Base-by-base conservation (phyloP, 129 eudicot genomes). In the Heracleum sosnowskyi region DNA sequence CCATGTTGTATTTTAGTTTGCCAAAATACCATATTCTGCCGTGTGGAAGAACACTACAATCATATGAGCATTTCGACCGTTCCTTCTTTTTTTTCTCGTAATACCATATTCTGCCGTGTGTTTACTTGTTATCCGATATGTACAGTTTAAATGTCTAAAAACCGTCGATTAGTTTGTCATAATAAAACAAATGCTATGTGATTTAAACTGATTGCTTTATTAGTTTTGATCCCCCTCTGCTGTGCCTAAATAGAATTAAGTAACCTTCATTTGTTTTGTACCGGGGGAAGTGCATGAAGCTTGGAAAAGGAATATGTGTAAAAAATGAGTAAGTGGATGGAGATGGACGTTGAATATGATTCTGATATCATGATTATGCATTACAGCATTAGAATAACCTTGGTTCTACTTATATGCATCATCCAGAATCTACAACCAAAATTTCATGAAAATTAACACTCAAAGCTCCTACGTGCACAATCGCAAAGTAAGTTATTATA, bases 351-450 rank as follows among this genome's bases (percentile, higher is more conserved):
- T 72, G 47, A 20, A 40, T 72, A 72, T 72, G 76, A 72, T 72
- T 72, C 35, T 39, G n/a, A 24, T 40, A 10, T 11, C 76, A 40
- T 24, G 51, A 72, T 40, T 36, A 39, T 36, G 76, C 76, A 72
- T 60, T 60, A 60, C 68, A 60, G 33, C 66, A 57, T 36, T 72
- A 72, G 45, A 72, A 72, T 24, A 72, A n/a, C 53, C 76, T 72
- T 20, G 15, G 1, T 39, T 40, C 22, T n/a, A 6, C 8, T 53
- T 8, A 53, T 15, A 17, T 34, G 76, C 75, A 72, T 39, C 76
- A 9, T 24, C 31, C 26, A 10, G 33, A 60, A 60, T 60, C 33
- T 60, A 60, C 1, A n/a, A 11, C 4, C 16, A n/a, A 60, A 60
- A 60, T 60, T 60, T 60, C 68, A 60, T n/a, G 16, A 60, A 0